These are phyloP conservation scores for Macrolepiota fuliginosa DNA, from an alignment of 768 basidiomycete species.

Conservation along the genomic window DNA sequence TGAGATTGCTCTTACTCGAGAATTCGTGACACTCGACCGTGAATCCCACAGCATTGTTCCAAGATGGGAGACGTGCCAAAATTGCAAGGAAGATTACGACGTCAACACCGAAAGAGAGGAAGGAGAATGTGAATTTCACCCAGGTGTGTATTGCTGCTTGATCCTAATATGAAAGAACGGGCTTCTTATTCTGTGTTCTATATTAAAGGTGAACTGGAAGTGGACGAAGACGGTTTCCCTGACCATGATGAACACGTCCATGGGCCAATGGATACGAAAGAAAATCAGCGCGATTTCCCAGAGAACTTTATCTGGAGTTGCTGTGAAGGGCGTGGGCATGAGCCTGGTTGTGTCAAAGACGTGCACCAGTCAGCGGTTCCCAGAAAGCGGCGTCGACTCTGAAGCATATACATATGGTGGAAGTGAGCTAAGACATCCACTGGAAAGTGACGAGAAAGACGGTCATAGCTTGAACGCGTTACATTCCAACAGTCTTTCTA, in stretches of 20 bases:
- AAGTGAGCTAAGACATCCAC: background rate
- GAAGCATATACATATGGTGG: background rate
- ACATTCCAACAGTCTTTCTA: background rate
- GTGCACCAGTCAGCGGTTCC: conserved; percentile 29
- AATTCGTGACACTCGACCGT: conserved; percentile 39
- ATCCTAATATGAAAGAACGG: background rate
- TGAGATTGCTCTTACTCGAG: conserved; percentile 39
- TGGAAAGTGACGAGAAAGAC: background rate
- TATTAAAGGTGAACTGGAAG: conserved; percentile 37
- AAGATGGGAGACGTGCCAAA: conserved; percentile 45
- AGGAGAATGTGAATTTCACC: conserved; percentile 48
- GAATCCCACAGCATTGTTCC: conserved; percentile 33
- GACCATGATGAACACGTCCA: conserved; percentile 50
- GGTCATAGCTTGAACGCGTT: conserved; percentile 2
- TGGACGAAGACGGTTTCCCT: conserved; percentile 34
- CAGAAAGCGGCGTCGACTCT: conserved; percentile 30
- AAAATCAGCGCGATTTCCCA: conserved; percentile 38
- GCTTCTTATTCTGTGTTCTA: background rate
- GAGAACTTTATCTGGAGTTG: conserved; percentile 52
- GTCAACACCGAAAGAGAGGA: conserved; percentile 31
- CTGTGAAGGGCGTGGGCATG: conserved; percentile 37
- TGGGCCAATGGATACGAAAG: conserved; percentile 42
- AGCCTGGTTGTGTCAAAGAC: conserved; percentile 38
- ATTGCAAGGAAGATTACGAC: conserved; percentile 49
- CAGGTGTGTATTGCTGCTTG: conserved; percentile 32